Percentiles rank a stretch among this genome's conserved stretches.
These are phyloP conservation scores for Tuber calosporum DNA, from an alignment of 495 filamentous ascomycete species.

Conservation along the genomic window DNA sequence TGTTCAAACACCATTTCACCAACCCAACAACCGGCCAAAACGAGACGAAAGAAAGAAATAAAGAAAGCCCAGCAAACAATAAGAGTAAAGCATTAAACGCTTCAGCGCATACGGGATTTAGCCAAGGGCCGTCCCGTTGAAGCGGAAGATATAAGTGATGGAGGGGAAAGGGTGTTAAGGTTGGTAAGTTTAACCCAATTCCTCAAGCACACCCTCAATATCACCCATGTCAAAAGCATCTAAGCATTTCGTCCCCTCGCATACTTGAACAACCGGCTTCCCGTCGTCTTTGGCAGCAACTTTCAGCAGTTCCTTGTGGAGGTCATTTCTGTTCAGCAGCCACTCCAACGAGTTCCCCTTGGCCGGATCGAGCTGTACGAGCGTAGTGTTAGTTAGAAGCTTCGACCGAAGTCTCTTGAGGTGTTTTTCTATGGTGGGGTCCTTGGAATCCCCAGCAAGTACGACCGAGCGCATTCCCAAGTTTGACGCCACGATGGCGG, in stretches of 20 bases:
- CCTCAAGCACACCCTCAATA: constrained; percentile 39
- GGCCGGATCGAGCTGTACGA: constrained; percentile 44
- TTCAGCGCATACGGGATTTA: background rate
- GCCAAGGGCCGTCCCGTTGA: background rate
- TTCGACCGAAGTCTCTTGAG: constrained; percentile 40
- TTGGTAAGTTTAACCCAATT: constrained; percentile 29
- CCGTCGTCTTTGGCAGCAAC: constrained; percentile 13
- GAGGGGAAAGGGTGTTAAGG: background rate
- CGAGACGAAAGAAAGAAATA: background rate
- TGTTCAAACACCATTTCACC: background rate
- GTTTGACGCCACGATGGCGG: constrained; percentile 60
- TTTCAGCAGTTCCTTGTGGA: constrained; percentile 21
- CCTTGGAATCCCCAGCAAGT: constrained; percentile 46
- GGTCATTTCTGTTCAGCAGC: constrained; percentile 35
- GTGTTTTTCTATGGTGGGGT: constrained; percentile 43
- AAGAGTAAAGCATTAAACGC: background rate
- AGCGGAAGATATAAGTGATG: background rate
- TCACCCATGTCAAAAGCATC: constrained; percentile 41
- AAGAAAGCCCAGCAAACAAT: background rate
- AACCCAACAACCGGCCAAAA: background rate
- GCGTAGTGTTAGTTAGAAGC: constrained; percentile 40
- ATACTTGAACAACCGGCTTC: constrained; percentile 39
- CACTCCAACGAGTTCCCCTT: constrained; percentile 45
- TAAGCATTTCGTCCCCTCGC: constrained; percentile 40
- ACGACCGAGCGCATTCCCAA: constrained; percentile 52